phyloP scores from a whole-genome alignment of 1,284 basidiomycete genomes.

The Erythrobasidium hasegawianum region DNA sequence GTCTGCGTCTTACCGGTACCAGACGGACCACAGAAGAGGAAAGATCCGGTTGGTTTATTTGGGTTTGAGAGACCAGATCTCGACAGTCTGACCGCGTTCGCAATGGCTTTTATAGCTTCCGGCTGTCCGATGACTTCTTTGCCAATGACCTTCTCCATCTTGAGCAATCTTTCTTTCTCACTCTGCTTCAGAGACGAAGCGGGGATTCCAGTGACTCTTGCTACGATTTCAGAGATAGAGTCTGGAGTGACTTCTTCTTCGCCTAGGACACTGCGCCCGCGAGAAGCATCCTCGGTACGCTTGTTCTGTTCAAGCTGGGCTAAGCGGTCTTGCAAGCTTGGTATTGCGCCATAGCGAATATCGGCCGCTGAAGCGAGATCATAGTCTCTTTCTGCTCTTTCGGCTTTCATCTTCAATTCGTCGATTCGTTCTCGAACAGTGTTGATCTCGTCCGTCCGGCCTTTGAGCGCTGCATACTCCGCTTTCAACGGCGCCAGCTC shows the following conservation, averaged over 20 bases:
- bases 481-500: constrained; percentile 82
- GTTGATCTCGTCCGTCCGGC: constrained; percentile 79
- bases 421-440: constrained; percentile 78
- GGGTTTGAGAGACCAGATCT: constrained; percentile 58
- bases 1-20: constrained; percentile 59
- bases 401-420: constrained; percentile 84
- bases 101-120: constrained; percentile 57
- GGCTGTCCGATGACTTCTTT: constrained; percentile 57
- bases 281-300: constrained; percentile 50
- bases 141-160: constrained; percentile 53
- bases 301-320: constrained; percentile 54
- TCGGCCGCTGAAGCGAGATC: constrained; percentile 71
- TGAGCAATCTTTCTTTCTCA: constrained; percentile 52
- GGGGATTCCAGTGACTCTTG: constrained; percentile 53
- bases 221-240: constrained; percentile 57
- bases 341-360: constrained; percentile 86
- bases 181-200: constrained; percentile 47
- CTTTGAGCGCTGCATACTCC: constrained; percentile 85
- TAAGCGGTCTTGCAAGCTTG: constrained; percentile 78
- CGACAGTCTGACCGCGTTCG: constrained; percentile 58
- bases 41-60: constrained; percentile 56
- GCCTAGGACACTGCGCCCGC: constrained; percentile 48
- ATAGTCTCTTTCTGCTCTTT: constrained; percentile 84
- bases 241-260: constrained; percentile 53
- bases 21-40: constrained; percentile 55